phyloP scores from a whole-genome alignment of 2,329 filamentous ascomycete species.

The Exophiala spinifera region DNA sequence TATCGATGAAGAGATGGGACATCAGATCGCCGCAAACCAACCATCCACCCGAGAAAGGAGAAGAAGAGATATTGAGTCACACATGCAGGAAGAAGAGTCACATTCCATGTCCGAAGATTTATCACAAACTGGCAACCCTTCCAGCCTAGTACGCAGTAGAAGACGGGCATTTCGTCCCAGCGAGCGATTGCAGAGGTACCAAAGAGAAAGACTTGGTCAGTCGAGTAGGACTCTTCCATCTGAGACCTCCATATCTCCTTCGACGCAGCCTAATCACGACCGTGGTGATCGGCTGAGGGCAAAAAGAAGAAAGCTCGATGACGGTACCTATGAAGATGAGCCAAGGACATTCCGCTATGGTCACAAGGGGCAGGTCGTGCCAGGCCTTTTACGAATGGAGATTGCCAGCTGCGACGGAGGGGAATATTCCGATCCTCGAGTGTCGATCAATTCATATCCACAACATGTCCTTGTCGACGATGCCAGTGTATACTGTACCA shows the following conservation, averaged over 20 bases:
- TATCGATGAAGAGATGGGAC: constrained; percentile 39
- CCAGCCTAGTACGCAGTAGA: constrained; percentile 26
- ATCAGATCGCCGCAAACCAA: constrained; percentile 30
- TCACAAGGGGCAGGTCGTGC: constrained; percentile 79
- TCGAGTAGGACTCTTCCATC: constrained; percentile 18
- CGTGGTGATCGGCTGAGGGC: constrained; percentile 46
- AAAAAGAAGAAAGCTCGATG: constrained; percentile 70
- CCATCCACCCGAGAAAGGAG: constrained; percentile 22
- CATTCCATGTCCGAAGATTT: constrained; percentile 3
- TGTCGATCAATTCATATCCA: constrained; percentile 58
- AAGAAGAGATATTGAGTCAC: constrained; percentile 20
- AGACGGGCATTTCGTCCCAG: constrained; percentile 31
- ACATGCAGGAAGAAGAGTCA: constrained; percentile 14
- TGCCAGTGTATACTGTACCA: constrained; percentile 82
- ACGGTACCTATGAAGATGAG: constrained; percentile 52
- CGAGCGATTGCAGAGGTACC: constrained; percentile 27
- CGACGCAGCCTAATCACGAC: constrained; percentile 6
- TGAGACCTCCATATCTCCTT: constrained; percentile 9
- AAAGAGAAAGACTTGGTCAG: constrained; percentile 23
- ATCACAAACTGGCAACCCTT: constrained; percentile 12
- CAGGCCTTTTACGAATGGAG: constrained; percentile 79
- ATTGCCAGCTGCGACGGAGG: constrained; percentile 87
- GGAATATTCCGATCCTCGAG: constrained; percentile 57
- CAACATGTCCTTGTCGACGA: constrained; percentile 85
- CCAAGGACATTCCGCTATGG: constrained; percentile 71